A percentile compares a stretch with the other conserved stretches of the same genome.
Evolutionary conservation across 2,329 filamentous ascomycete species (phyloP).

Genomic region (Aspergillus niger): DNA sequence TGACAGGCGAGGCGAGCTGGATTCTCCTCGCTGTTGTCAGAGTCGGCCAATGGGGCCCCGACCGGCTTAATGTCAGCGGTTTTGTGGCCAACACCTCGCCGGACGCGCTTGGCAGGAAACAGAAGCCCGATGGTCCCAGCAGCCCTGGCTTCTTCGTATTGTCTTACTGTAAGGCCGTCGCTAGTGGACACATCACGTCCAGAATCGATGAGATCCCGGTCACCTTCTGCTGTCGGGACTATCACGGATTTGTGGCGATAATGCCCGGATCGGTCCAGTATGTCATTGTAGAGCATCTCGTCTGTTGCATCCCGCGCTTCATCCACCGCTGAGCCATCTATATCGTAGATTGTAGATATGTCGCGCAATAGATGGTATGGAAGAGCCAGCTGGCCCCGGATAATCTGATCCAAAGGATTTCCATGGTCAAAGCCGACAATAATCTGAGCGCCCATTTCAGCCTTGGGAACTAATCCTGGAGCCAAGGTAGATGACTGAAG

Average conservation of each 20-base stretch:
- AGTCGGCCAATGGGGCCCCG: slow-evolving; percentile 54
- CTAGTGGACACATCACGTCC: slow-evolving; percentile 76
- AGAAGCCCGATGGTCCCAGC: slow-evolving; percentile 54
- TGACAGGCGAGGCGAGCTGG: slow-evolving; percentile 77
- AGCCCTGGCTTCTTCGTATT: slow-evolving; percentile 70
- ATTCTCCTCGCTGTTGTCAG: slow-evolving; percentile 66
- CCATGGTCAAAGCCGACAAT: slow-evolving; percentile 96
- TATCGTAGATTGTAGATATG: slow-evolving; percentile 85
- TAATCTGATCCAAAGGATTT: slow-evolving; percentile 87
- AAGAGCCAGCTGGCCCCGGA: slow-evolving; percentile 85
- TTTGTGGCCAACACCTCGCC: slow-evolving; percentile 49
- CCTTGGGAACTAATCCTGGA: slow-evolving; percentile 68
- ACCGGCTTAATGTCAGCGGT: slow-evolving; percentile 54
- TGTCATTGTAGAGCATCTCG: slow-evolving; percentile 92
- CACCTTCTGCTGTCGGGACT: slow-evolving; percentile 74
- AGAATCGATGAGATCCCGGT: slow-evolving; percentile 76
- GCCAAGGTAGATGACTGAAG: slow-evolving; percentile 57
- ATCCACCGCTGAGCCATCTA: slow-evolving; percentile 65
- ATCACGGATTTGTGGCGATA: slow-evolving; percentile 79
- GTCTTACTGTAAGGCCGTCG: slow-evolving; percentile 69
- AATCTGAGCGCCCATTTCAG: slow-evolving; percentile 97
- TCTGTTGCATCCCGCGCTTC: slow-evolving; percentile 76
- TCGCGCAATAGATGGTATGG: slow-evolving; percentile 80
- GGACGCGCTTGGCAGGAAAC: slow-evolving; percentile 46
- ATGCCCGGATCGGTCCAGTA: slow-evolving; percentile 84